These are phyloP conservation scores for Cercis canadensis DNA, from an alignment of 306 rosid species.

Conservation along the genomic window DNA sequence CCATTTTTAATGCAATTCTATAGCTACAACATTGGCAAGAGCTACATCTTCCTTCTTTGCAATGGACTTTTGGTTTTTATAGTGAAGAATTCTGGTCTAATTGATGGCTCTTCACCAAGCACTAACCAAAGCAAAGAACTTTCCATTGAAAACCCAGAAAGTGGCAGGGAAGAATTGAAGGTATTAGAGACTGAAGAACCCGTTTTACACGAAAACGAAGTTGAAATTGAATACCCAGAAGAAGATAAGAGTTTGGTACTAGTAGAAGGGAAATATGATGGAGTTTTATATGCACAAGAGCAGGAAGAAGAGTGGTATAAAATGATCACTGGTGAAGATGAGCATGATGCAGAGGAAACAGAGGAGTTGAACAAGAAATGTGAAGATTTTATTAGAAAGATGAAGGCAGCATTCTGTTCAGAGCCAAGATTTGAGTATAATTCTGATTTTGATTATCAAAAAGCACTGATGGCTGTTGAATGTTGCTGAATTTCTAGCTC, in stretches of 20 bases:
- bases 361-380: constrained; percentile 81
- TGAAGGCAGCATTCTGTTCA: constrained; percentile 61
- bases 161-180: background rate
- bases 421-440: constrained; percentile 35
- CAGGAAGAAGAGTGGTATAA: constrained; percentile 11
- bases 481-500: background rate
- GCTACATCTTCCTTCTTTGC: constrained; percentile 67
- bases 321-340: constrained; percentile 24
- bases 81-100: constrained; percentile 51
- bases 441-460: background rate
- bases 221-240: constrained; percentile 5
- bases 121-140: background rate
- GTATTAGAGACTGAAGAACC: constrained; percentile 15
- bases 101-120: constrained; percentile 33
- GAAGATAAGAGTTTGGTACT: constrained; percentile 18
- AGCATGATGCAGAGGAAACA: constrained; percentile 37
- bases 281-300: background rate
- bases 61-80: constrained; percentile 64
- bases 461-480: constrained; percentile 16
- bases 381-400: constrained; percentile 77
- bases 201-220: background rate
- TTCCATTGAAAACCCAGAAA: background rate
- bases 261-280: background rate
- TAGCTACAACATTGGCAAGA: constrained; percentile 48
- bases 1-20: constrained; percentile 41